Evolutionary conservation across 2,329 filamentous ascomycete genomes (phyloP).

Genomic region (Neonectria punicea): DNA sequence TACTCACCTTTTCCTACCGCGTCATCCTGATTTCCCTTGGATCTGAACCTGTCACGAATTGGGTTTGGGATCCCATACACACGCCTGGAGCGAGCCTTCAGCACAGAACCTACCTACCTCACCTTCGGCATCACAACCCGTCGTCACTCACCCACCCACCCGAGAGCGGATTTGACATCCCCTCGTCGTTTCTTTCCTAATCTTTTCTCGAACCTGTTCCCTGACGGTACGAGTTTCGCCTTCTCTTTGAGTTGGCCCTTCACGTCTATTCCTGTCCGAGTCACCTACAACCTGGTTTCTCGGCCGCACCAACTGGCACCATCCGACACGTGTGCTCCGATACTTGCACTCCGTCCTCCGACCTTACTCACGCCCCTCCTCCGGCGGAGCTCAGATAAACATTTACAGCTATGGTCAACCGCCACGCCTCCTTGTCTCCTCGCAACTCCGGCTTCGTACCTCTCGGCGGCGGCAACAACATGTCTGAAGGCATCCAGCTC

Average conservation of each 20-base stretch:
- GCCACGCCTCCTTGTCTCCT: conserved; percentile 48
- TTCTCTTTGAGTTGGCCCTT: conserved; percentile 18
- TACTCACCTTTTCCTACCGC: conserved; percentile 13
- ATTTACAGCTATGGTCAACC: conserved; percentile 41
- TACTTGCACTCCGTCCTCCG: conserved; percentile 13
- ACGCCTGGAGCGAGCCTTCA: conserved; percentile 41
- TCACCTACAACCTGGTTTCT: conserved; percentile 20
- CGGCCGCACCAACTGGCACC: conserved; percentile 27
- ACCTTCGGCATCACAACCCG: conserved; percentile 19
- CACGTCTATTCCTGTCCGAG: conserved; percentile 26
- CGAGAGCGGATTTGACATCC: conserved; percentile 43
- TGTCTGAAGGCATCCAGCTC: conserved; percentile 63
- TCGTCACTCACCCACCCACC: conserved; percentile 19
- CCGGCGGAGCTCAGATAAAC: conserved; percentile 35
- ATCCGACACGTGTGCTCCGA: conserved; percentile 16
- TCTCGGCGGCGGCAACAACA: conserved; percentile 49
- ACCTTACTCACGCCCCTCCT: conserved; percentile 10
- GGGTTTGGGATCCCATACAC: conserved; percentile 32
- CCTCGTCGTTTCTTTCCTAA: conserved; percentile 27
- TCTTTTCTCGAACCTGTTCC: conserved; percentile 26
- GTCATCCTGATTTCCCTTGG: conserved; percentile 35
- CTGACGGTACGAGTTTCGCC: conserved; percentile 37
- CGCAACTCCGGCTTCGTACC: conserved; percentile 58
- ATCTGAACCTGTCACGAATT: conserved; percentile 35
- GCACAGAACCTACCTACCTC: conserved; percentile 18